Percentiles rank a stretch among this genome's conserved stretches.
These are phyloP conservation scores for Ganoderma multipileum DNA, from an alignment of 1,284 basidiomycete genomes.

Conservation along the genomic window DNA sequence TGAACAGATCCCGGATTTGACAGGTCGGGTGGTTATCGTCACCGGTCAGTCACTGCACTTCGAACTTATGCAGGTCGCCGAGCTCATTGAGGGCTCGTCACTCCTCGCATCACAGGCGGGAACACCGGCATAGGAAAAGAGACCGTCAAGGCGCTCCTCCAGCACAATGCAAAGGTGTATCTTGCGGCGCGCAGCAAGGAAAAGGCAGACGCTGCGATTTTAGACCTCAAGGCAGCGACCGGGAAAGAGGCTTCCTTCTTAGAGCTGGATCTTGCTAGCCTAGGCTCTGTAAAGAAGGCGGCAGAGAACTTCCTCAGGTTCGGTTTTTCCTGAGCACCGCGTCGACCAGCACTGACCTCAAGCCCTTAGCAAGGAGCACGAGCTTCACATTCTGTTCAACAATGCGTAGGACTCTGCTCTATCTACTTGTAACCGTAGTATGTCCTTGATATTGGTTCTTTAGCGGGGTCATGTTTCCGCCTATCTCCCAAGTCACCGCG, in stretches of 20 bases:
- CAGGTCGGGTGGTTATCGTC: constrained; percentile 50
- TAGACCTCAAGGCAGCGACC: constrained; percentile 45
- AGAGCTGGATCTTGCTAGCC: constrained; percentile 54
- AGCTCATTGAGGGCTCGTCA: neutral
- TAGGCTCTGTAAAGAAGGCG: constrained; percentile 49
- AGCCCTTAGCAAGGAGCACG: constrained; percentile 47
- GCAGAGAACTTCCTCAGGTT: constrained; percentile 46
- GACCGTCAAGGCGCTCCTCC: constrained; percentile 25
- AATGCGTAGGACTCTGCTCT: constrained; percentile 48
- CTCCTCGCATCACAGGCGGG: constrained; percentile 28
- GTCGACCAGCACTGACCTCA: too few species aligned
- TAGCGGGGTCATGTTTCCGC: constrained; percentile 56
- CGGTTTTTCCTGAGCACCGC: neutral
- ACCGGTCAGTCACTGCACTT: constrained; percentile 40
- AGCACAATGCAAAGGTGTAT: constrained; percentile 5
- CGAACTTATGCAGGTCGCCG: neutral
- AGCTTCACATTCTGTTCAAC: constrained; percentile 59
- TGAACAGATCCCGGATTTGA: constrained; percentile 58
- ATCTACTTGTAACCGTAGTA: constrained; percentile 18
- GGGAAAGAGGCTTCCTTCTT: constrained; percentile 50
- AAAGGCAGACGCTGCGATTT: constrained; percentile 52
- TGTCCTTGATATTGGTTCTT: neutral
- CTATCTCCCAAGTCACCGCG: constrained; percentile 44
- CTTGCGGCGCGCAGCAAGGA: constrained; percentile 37
- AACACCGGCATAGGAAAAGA: constrained; percentile 48